Percentiles rank a stretch among this genome's conserved stretches.
Evolutionary conservation across 192 early-diverging fungal genomes (phyloP).

Genomic region (Rhizoclosmatium globosum): DNA sequence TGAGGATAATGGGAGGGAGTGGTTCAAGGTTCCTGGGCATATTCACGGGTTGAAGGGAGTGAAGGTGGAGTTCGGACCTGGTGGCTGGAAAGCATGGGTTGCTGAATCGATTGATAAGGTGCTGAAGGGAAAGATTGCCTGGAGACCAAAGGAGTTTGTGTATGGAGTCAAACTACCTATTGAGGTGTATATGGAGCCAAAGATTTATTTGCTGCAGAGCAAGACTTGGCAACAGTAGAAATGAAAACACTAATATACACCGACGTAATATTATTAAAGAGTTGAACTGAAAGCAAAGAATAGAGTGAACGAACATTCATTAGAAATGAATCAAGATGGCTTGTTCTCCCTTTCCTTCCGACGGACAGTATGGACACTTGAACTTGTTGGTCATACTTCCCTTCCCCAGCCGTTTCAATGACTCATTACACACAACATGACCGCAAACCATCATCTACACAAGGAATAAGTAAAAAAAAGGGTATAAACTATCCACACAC

Average conservation of each 20-base stretch:
- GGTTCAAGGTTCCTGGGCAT: constrained; percentile 13
- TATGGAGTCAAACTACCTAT: constrained; percentile 36
- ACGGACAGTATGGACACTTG: constrained; percentile 99
- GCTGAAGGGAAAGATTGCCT: constrained; percentile 17
- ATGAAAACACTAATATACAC: not conserved
- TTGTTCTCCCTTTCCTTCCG: constrained; percentile 79
- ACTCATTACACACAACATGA: constrained; percentile 94
- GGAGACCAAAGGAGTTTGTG: constrained; percentile 10
- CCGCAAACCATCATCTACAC: constrained; percentile 89
- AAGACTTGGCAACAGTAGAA: constrained; percentile 13
- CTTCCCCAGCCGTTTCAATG: constrained; percentile 82
- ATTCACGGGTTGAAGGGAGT: constrained; percentile 27
- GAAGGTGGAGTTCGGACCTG: constrained; percentile 27
- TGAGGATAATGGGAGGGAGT: not conserved
- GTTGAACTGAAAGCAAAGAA: no score
- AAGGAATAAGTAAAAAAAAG: not conserved
- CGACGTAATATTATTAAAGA: not conserved
- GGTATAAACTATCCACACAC: not conserved
- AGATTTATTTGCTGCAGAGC: constrained; percentile 34
- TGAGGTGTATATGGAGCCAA: constrained; percentile 31
- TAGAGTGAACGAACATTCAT: not conserved
- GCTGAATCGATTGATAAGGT: constrained; percentile 15
- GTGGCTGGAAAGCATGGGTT: constrained; percentile 29
- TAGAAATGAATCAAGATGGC: constrained; percentile 83
- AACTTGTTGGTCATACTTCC: constrained; percentile 70